Conservation (phyloP, 2,329 filamentous ascomycete genomes). For the Elsinoe australis region DNA sequence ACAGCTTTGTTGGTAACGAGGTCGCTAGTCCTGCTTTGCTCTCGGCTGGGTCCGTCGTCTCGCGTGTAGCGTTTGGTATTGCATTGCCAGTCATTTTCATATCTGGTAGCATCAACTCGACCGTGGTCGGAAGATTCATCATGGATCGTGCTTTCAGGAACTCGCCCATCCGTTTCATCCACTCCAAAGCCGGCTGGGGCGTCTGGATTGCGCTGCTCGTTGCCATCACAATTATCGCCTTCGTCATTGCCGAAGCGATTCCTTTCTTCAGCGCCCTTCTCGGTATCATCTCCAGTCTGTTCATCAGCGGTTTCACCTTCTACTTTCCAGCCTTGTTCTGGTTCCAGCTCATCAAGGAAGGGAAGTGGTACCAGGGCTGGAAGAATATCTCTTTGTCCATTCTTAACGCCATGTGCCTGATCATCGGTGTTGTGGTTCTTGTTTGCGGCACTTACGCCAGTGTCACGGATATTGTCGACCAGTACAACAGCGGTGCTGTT, state of each 20-base stretch:
- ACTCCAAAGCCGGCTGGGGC: conserved; percentile 39
- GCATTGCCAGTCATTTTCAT: conserved; percentile 67
- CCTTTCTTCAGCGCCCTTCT: conserved; percentile 64
- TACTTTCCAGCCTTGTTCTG: conserved; percentile 35
- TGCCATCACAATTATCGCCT: conserved; percentile 53
- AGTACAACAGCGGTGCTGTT: conserved; percentile 34
- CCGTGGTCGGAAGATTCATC: conserved; percentile 44
- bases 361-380: conserved; percentile 40
- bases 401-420: conserved; percentile 40
- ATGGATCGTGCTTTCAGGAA: conserved; percentile 57
- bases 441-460: conserved; percentile 39
- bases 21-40: conserved; percentile 61
- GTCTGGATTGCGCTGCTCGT: conserved; percentile 55
- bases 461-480: conserved; percentile 38
- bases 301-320: conserved; percentile 57
- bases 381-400: conserved; percentile 40
- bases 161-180: conserved; percentile 42
- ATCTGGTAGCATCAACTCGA: conserved; percentile 64
- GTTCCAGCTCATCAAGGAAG: conserved; percentile 41
- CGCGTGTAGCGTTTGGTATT: conserved; percentile 61
- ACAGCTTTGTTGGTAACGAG: conserved; percentile 54
- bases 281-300: conserved; percentile 56
- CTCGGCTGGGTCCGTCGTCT: conserved; percentile 49
- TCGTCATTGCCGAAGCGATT: conserved; percentile 64
- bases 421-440: conserved; percentile 28